Conservation (phyloP, 2,329 filamentous ascomycete species). For the Onygena corvina region DNA sequence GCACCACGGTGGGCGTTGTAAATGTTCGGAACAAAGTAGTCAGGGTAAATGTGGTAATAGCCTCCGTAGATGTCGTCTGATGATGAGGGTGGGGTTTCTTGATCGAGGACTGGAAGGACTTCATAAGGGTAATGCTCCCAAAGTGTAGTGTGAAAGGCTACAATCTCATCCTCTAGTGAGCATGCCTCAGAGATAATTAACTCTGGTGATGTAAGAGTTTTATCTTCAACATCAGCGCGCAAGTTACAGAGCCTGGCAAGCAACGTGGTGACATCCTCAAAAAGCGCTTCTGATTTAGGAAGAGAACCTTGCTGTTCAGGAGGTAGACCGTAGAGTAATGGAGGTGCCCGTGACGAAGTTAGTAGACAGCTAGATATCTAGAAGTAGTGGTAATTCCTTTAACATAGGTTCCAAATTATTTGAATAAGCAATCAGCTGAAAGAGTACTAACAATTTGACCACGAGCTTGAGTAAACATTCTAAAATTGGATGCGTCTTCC, state of each 20-base stretch:
- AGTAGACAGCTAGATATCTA: slow-evolving; percentile 12
- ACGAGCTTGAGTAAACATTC: slow-evolving; percentile 10
- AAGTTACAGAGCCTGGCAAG: slow-evolving; percentile 24
- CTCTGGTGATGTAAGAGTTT: slow-evolving; percentile 18
- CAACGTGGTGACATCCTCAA: slow-evolving; percentile 23
- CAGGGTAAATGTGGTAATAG: slow-evolving; percentile 45
- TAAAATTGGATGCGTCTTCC: neutral
- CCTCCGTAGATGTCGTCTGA: slow-evolving; percentile 32
- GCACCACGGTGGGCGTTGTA: slow-evolving; percentile 51
- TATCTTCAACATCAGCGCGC: slow-evolving; percentile 24
- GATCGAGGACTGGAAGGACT: neutral
- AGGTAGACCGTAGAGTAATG: neutral
- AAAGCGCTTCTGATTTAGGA: slow-evolving; percentile 18
- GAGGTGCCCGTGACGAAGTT: slow-evolving; percentile 5
- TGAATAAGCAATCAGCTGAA: neutral
- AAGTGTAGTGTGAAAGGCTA: slow-evolving; percentile 23
- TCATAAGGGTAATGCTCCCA: slow-evolving; percentile 22
- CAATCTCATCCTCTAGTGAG: slow-evolving; percentile 26
- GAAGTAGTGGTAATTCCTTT: neutral
- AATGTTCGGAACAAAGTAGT: slow-evolving; percentile 43
- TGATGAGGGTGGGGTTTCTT: neutral
- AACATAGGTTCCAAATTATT: too few relatives aligned
- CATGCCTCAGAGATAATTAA: slow-evolving; percentile 25
- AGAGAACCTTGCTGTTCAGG: neutral
- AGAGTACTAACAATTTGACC: slow-evolving; percentile 11